Conservation (phyloP, 164 flowering plant species). For the Saururus chinensis region DNA sequence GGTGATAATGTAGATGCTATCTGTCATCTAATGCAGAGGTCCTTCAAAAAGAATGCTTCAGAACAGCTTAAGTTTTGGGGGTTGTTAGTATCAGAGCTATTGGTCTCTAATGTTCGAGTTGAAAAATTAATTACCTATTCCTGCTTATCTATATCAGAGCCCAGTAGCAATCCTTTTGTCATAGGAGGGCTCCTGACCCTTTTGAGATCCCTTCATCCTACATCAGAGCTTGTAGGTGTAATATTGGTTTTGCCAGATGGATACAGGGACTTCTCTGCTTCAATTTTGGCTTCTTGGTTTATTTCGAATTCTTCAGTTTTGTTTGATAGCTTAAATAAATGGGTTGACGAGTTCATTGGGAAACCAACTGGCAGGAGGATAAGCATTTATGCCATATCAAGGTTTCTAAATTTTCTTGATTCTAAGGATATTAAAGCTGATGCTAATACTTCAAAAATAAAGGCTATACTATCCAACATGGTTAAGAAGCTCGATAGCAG, state of each 20-base stretch:
- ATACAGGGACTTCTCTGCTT: slow-evolving; percentile 29
- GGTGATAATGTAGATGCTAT: slow-evolving; percentile 21
- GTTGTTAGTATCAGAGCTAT: slow-evolving; percentile 34
- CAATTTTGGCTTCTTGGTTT: slow-evolving; percentile 35
- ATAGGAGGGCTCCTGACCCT: slow-evolving; percentile 31
- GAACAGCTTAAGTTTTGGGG: slow-evolving; percentile 46
- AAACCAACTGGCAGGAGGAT: slow-evolving; percentile 8
- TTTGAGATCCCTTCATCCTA: slow-evolving; percentile 25
- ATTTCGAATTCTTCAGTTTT: slow-evolving; percentile 28
- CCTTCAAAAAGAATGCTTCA: slow-evolving; percentile 24
- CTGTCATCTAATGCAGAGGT: slow-evolving; percentile 17
- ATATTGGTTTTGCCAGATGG: slow-evolving; percentile 26
- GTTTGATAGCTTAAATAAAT: slow-evolving; percentile 23
- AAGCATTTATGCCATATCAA: slow-evolving; percentile 19
- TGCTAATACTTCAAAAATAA: slow-evolving; percentile 11
- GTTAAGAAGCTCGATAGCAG: not conserved
- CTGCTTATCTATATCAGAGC: slow-evolving; percentile 20
- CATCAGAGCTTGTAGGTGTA: slow-evolving; percentile 33
- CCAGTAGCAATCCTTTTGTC: slow-evolving; percentile 19
- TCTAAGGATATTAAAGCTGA: slow-evolving; percentile 9
- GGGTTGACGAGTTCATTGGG: slow-evolving; percentile 21
- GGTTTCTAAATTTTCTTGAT: slow-evolving; percentile 25
- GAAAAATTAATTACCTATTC: slow-evolving; percentile 28
- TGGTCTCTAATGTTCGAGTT: slow-evolving; percentile 24
- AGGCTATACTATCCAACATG: slow-evolving; percentile 9